Conservation (phyloP, 2,329 filamentous ascomycete species). For the Periconia digitata region DNA sequence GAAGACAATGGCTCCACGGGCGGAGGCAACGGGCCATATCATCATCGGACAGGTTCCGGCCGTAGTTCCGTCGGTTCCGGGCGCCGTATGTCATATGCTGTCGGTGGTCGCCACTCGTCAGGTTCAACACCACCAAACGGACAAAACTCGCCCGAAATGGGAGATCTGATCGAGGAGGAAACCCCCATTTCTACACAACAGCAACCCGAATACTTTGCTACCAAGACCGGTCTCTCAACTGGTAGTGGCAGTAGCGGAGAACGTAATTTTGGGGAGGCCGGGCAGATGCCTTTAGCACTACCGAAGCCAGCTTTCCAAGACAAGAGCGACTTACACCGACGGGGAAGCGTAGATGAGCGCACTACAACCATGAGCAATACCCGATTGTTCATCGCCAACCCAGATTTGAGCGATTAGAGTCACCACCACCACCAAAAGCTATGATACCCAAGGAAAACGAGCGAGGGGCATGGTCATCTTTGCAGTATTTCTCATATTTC, state of each 20-base stretch:
- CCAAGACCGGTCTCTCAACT: slow-evolving; percentile 45
- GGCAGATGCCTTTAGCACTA: slow-evolving; percentile 49
- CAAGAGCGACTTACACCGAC: slow-evolving; percentile 67
- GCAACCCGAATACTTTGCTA: slow-evolving; percentile 47
- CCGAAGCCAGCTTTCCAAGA: slow-evolving; percentile 46
- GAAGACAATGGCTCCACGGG: slow-evolving; percentile 61
- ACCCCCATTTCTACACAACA: slow-evolving; percentile 48
- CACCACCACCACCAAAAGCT: slow-evolving; percentile 5
- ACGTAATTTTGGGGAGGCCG: slow-evolving; percentile 56
- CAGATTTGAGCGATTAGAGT: slow-evolving; percentile 63
- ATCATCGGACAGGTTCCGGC: slow-evolving; percentile 73
- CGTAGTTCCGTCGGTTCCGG: slow-evolving; percentile 63
- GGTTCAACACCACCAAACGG: slow-evolving; percentile 56
- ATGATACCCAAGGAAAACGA: slow-evolving; percentile 30
- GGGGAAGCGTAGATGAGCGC: slow-evolving; percentile 82
- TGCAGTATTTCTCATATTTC: neutral
- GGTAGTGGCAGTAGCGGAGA: slow-evolving; percentile 48
- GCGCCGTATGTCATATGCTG: slow-evolving; percentile 41
- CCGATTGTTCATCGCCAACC: slow-evolving; percentile 83
- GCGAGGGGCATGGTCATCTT: neutral
- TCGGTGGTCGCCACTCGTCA: slow-evolving; percentile 51
- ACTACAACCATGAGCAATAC: slow-evolving; percentile 70
- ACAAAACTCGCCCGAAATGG: slow-evolving; percentile 48
- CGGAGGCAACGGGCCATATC: slow-evolving; percentile 46
- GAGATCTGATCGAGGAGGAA: slow-evolving; percentile 46